Evolutionary conservation across 192 early-diverging fungal species (phyloP), one percentile per base, ranked within the genome.

Genomic region (Backusella parvicylindrica): DNA sequence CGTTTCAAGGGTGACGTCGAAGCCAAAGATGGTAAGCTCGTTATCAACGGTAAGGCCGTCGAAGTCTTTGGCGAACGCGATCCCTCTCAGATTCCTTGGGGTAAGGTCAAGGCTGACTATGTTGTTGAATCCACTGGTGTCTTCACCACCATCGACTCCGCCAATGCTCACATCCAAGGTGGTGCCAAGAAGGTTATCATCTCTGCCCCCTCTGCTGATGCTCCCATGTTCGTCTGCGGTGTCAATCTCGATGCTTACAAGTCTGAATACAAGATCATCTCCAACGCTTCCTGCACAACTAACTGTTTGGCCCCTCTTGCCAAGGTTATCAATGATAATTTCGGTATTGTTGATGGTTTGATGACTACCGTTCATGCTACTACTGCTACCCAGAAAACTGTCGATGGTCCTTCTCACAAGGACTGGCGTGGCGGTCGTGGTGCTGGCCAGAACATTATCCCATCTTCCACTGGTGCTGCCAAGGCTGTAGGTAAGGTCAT

Each of bases 221-320:
- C 97, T 15, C 98, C 98, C 64, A 99, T 98, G 96, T 99, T 96
- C 84, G 98, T 99, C 50, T 90, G 88, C 77, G 95, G 96, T 84
- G 98, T 99, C 86, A 99, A 99, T 92, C 86, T 94, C 77, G 94
- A 96, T 72, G 89, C 91, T 77, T 99, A 99, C 90, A 92, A 97
- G 81, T 83, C 91, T 47, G 84, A 83, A 72, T 91, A 94, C 84
- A 86, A 92, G 37, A 92, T 99, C 77, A 90, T 99, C 77, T 98
- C 96, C 72, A 99, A 99, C 86, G 98, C 98, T 68, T 99, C 98
- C 30, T 99, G 98, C 93, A 99, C 98, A 74, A 99, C 98, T 92
- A 99, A 98, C 92, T 98, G 98, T 87, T 85, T 99, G 72, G 98
- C 98, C 33, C 97, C 98, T 63, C 88, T 99, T 71, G 97, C 95